Conservation (phyloP, 2,329 filamentous ascomycete species). For the Periglandula ipomoeae region DNA sequence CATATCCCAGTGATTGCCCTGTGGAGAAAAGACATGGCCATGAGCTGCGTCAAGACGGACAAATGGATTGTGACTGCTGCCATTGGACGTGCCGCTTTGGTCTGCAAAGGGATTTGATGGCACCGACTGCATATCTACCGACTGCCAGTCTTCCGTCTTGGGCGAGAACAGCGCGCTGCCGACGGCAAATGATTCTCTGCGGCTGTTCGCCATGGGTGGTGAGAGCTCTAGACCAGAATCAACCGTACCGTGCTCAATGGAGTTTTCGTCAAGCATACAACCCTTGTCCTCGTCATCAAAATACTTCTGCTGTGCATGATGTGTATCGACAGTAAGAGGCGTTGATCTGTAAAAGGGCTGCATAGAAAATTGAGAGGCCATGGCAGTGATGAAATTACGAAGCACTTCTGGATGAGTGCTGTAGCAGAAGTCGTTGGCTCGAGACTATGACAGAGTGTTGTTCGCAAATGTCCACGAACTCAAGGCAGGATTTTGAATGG, state of each 20-base stretch:
- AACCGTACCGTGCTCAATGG: slow-evolving; percentile 48
- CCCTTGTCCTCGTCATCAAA: slow-evolving; percentile 53
- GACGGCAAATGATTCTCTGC: slow-evolving; percentile 54
- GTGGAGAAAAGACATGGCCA: slow-evolving; percentile 28
- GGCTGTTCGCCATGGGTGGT: slow-evolving; percentile 51
- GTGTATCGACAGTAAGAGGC: slow-evolving; percentile 44
- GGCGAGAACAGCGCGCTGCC: slow-evolving; percentile 51
- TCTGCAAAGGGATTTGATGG: slow-evolving; percentile 54
- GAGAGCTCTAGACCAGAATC: slow-evolving; percentile 57
- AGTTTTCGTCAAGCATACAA: slow-evolving; percentile 48
- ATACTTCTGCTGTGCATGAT: slow-evolving; percentile 39
- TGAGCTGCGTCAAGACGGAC: slow-evolving; percentile 51
- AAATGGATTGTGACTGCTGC: slow-evolving; percentile 55
- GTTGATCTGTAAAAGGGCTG: slow-evolving; percentile 41
- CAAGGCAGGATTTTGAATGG: not conserved
- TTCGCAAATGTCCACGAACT: not conserved
- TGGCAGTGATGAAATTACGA: slow-evolving; percentile 20
- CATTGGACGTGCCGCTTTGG: slow-evolving; percentile 38
- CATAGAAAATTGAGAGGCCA: slow-evolving; percentile 43
- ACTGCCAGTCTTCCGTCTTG: slow-evolving; percentile 55
- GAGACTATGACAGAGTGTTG: not conserved
- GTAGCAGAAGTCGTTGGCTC: not conserved
- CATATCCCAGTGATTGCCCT: slow-evolving; percentile 50
- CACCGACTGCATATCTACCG: slow-evolving; percentile 55
- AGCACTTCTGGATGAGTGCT: not conserved